Evolutionary conservation across 2,329 filamentous ascomycete genomes (phyloP).

Genomic region (Sarocladium kiliense): DNA sequence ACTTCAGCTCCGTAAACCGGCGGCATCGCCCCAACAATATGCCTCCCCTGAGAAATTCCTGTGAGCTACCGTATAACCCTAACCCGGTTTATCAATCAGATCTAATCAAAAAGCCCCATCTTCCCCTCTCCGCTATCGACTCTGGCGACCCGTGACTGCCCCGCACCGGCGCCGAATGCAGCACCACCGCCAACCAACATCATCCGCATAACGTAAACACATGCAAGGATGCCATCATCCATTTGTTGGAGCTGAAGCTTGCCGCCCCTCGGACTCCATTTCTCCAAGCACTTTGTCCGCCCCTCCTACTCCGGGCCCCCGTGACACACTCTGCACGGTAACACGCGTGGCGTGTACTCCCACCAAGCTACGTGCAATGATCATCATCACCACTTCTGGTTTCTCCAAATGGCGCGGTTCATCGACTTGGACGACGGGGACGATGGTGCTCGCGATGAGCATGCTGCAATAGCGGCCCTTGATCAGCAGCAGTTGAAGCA

Average conservation of each 20-base stretch:
- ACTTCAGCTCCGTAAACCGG: no score
- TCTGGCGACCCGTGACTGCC: slow-evolving; percentile 3
- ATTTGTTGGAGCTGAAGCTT: slow-evolving; percentile 1
- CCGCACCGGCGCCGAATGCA: slow-evolving; percentile 4
- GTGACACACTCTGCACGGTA: slow-evolving; percentile 3
- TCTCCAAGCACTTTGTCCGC: neutral
- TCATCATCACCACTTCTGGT: neutral
- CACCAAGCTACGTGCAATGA: slow-evolving; percentile 2
- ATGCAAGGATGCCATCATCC: slow-evolving; percentile 9
- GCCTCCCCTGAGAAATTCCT: neutral
- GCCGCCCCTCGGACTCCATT: neutral
- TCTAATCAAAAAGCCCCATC: neutral
- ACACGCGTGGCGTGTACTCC: neutral
- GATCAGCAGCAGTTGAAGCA: neutral
- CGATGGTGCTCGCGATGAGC: neutral
- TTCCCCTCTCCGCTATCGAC: neutral
- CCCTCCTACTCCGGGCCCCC: neutral
- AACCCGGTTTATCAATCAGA: slow-evolving; percentile 6
- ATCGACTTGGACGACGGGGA: slow-evolving; percentile 12
- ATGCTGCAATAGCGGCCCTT: neutral
- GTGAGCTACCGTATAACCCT: neutral
- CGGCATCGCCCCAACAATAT: no score
- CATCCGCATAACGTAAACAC: neutral
- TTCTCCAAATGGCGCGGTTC: slow-evolving; percentile 12
- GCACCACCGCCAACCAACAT: neutral